Conservation (phyloP, 805 yeast genomes). For the Ogataea thermomethanolica region DNA sequence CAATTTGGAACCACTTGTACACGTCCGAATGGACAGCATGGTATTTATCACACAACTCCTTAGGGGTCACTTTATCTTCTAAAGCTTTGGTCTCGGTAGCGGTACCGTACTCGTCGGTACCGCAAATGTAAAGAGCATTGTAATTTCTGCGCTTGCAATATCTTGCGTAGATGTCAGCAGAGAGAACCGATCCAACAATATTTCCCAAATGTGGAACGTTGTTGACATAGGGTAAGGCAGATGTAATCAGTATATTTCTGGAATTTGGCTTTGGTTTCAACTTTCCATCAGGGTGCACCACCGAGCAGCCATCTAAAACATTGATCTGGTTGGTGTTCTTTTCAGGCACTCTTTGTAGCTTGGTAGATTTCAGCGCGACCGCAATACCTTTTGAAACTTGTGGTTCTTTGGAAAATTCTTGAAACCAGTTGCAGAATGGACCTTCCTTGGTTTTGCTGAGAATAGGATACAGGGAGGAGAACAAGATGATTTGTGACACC, state of each 20-base stretch:
- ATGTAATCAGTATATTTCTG: constrained; percentile 83
- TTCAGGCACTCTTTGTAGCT: constrained; percentile 38
- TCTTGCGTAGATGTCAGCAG: constrained; percentile 92
- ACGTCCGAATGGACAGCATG: constrained; percentile 82
- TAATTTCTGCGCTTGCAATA: constrained; percentile 85
- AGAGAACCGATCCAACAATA: constrained; percentile 89
- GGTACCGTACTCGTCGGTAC: constrained; percentile 99
- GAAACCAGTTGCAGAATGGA: constrained; percentile 37
- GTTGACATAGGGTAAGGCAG: constrained; percentile 97
- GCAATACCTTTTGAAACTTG: constrained; percentile 44
- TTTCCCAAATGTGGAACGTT: constrained; percentile 98
- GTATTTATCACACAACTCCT: constrained; percentile 87
- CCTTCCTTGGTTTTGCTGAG: constrained; percentile 21
- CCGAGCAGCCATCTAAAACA: constrained; percentile 19
- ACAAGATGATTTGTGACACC: constrained; percentile 56
- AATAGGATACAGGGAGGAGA: constrained; percentile 53
- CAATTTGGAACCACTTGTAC: constrained; percentile 95
- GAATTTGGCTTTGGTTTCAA: constrained; percentile 67
- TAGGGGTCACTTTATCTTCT: constrained; percentile 88
- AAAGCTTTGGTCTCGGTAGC: constrained; percentile 98
- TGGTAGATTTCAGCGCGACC: constrained; percentile 44
- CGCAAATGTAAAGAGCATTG: constrained; percentile 85
- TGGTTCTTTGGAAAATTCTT: constrained; percentile 36
- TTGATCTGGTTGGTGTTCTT: constrained; percentile 39
- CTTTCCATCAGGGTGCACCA: constrained; percentile 28